A percentile compares a stretch with the other conserved stretches of the same genome.
These are phyloP conservation scores for Williopsis jadinii DNA, from an alignment of 1,139 yeast species.

Conservation along the genomic window DNA sequence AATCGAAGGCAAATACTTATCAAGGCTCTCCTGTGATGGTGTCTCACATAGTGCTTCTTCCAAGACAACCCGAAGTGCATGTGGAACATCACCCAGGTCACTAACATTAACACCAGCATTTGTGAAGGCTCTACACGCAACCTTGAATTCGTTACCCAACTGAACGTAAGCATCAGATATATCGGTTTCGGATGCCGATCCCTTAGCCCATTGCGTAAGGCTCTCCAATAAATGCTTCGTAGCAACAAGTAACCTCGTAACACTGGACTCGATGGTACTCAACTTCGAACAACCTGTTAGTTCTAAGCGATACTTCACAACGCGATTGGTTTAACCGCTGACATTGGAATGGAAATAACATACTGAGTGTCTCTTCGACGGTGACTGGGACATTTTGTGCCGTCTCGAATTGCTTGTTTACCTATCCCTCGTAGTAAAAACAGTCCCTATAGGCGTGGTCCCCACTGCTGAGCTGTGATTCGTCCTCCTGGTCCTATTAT, in stretches of 20 bases:
- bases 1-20: constrained; percentile 74
- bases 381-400: constrained; percentile 12
- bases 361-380: constrained; percentile 22
- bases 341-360: constrained; percentile 3
- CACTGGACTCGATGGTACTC: constrained; percentile 75
- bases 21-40: constrained; percentile 80
- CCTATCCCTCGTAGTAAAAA: no score
- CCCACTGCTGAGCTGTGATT: no score
- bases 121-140: constrained; percentile 70
- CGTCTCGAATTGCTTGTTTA: no score
- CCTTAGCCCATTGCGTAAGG: constrained; percentile 86
- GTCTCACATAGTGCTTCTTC: constrained; percentile 85
- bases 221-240: constrained; percentile 83
- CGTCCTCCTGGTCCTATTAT: no score
- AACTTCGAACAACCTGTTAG: constrained; percentile 19
- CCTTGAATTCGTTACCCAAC: constrained; percentile 88
- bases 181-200: constrained; percentile 67
- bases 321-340: no score
- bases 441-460: no score
- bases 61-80: constrained; percentile 60
- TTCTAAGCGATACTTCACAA: no score
- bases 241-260: constrained; percentile 75
- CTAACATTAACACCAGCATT: constrained; percentile 62
- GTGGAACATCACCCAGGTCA: constrained; percentile 76
- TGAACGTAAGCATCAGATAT: constrained; percentile 91